These are phyloP conservation scores for Puya raimondii DNA, from an alignment of 176 grass and related monocot species.

Conservation along the genomic window DNA sequence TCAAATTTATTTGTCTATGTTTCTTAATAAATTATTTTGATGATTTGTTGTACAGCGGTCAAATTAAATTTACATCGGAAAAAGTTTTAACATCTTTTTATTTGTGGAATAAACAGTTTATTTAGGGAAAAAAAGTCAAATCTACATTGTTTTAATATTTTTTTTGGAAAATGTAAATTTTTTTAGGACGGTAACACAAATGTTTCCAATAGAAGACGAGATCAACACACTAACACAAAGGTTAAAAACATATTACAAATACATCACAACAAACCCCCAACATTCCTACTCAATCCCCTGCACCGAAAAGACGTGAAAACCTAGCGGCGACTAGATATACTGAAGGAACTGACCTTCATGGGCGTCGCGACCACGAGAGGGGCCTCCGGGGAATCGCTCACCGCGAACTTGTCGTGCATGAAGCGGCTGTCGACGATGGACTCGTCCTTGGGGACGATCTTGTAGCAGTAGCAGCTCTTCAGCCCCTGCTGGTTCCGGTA, in stretches of 20 bases:
- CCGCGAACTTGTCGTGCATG: constrained; percentile 81
- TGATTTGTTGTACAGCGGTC: too few relatives aligned
- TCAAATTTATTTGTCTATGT: too few relatives aligned
- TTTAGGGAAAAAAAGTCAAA: too few relatives aligned
- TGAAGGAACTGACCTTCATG: constrained; percentile 86
- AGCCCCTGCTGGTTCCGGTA: constrained; percentile 75
- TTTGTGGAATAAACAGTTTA: too few relatives aligned
- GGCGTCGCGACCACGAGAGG: constrained; percentile 79
- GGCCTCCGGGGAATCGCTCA: constrained; percentile 59
- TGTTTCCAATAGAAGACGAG: too few relatives aligned
- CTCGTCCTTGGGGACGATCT: constrained; percentile 79
- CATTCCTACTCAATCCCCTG: background rate
- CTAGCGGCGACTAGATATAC: constrained; percentile 49
- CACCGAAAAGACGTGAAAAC: constrained; percentile 8
- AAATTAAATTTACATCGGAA: too few relatives aligned
- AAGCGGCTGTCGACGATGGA: constrained; percentile 70
- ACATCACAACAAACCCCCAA: background rate
- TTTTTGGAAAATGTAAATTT: too few relatives aligned
- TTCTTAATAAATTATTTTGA: too few relatives aligned
- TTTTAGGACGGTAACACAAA: too few relatives aligned
- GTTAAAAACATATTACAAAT: background rate
- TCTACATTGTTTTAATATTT: too few relatives aligned
- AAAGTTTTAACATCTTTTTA: too few relatives aligned
- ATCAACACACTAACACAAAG: too few relatives aligned
- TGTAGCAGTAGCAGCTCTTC: constrained; percentile 91